These are phyloP conservation scores for Leccinum pachyderme DNA, from an alignment of 1,284 basidiomycete species.

Conservation along the genomic window DNA sequence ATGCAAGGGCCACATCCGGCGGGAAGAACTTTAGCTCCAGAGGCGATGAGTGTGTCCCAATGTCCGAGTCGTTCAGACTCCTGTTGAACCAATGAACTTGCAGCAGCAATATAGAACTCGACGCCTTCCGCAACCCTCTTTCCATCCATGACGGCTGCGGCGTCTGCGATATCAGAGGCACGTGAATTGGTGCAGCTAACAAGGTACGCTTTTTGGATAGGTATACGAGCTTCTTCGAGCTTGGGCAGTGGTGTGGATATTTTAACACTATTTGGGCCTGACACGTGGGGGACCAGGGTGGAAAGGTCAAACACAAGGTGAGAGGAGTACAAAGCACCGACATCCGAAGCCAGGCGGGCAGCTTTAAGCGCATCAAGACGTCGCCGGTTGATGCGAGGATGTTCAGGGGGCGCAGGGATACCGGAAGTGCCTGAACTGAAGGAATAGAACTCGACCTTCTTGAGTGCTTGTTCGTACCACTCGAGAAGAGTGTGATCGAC, in stretches of 20 bases:
- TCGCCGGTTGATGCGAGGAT: constrained; percentile 83
- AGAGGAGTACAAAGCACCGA: constrained; percentile 81
- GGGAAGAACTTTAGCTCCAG: constrained; percentile 91
- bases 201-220: constrained; percentile 97
- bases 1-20: constrained; percentile 99
- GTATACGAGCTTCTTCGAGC: constrained; percentile 72
- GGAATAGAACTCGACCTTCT: constrained; percentile 76
- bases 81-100: constrained; percentile 87
- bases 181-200: constrained; percentile 99
- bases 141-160: constrained; percentile 85
- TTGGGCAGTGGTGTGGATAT: constrained; percentile 87
- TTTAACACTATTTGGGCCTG: constrained; percentile 98
- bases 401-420: constrained; percentile 73
- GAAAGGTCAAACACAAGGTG: constrained; percentile 92
- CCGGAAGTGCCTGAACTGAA: constrained; percentile 53
- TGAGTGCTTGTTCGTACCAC: constrained; percentile 87
- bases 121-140: constrained; percentile 87
- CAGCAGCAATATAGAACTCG: constrained; percentile 97
- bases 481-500: constrained; percentile 80
- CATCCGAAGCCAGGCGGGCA: constrained; percentile 66
- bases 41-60: constrained; percentile 83
- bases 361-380: constrained; percentile 69
- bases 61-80: constrained; percentile 86
- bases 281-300: constrained; percentile 92
- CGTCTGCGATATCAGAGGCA: constrained; percentile 90